Conservation (phyloP, 441 rosid species). For the Omphalea diandra region DNA sequence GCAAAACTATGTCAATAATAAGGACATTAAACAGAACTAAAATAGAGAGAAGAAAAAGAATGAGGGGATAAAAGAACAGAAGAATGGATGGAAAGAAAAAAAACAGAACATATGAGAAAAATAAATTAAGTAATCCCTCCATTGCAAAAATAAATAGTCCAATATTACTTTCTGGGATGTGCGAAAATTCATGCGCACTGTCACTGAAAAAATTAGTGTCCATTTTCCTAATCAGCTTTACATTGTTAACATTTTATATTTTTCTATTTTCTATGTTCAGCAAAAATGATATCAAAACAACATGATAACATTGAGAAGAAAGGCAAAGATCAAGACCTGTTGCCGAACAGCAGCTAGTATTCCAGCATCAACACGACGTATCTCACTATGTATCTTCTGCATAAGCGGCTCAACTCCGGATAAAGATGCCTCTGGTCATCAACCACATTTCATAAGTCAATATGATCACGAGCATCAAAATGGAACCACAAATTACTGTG, state of each 20-base stretch:
- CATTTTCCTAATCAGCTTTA: neutral
- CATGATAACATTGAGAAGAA: neutral
- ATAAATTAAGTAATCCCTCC: too few species aligned
- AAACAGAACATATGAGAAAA: too few species aligned
- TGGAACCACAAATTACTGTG: neutral
- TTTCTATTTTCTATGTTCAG: neutral
- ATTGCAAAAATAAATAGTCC: too few species aligned
- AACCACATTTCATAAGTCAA: slow-evolving; percentile 24
- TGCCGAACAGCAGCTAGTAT: slow-evolving; percentile 98
- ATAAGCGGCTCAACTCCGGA: slow-evolving; percentile 98
- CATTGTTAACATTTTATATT: neutral
- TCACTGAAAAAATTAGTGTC: too few species aligned
- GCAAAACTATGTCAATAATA: too few species aligned
- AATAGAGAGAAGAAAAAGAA: too few species aligned
- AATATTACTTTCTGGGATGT: too few species aligned
- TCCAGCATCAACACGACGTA: slow-evolving; percentile 88
- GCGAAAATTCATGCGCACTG: too few species aligned
- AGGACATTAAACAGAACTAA: too few species aligned
- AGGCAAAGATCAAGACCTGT: slow-evolving; percentile 53
- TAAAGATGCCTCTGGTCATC: slow-evolving; percentile 85
- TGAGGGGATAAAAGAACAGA: too few species aligned
- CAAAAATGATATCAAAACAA: neutral
- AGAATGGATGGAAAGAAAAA: too few species aligned
- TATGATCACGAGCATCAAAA: slow-evolving; percentile 5
- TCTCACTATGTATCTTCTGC: slow-evolving; percentile 97